Evolutionary conservation across 805 yeast species (phyloP), one percentile per base, ranked within the genome.

Genomic region (Wickerhamiella kurtzmanii): DNA sequence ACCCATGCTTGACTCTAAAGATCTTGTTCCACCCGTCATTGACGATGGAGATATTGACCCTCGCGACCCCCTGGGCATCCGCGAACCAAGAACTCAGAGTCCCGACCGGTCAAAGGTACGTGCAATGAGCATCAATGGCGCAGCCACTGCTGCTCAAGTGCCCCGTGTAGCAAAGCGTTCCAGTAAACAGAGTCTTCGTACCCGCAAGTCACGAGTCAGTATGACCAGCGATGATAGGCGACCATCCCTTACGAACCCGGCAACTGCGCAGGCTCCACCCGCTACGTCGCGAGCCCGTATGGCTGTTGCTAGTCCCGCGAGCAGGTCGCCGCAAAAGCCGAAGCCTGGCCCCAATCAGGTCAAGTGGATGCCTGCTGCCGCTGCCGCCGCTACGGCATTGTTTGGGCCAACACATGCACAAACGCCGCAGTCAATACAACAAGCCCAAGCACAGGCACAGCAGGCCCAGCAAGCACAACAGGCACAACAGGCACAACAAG

Each of bases 341-440:
- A 25, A 25, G 11, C 38, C 38, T 6, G 22, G 8, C 4, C 11
- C 41, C 4, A 38, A 18, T 19, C 41, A 38, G 5, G 22, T 18
- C 22, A 18, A 38, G 20, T 20, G 36, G 21, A 38, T 22, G 38
- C 37, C 37, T 6, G 37, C 22, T 28, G 44, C 53, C 2, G 56
- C 55, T 1, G 55, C 56, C 1, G 56, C 56, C 2, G 54, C 56
- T 3, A 50, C 54, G 15, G 56, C 56, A 16, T 41, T 53, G 28
- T 49, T 39, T 32, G 47, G 43, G 17, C 48, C 50, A 2, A 6
- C 32, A 11, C 32, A 25, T 11, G 32, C 32, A 11, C 11, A n/a
- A n/a, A n/a, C n/a, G n/a, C n/a, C n/a, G n/a, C n/a, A n/a, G n/a
- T n/a, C n/a, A n/a, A n/a, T n/a, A n/a, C n/a, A n/a, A n/a, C n/a